These are phyloP conservation scores for Metschnikowia lochheadii DNA, from an alignment of 805 yeast species.

Conservation along the genomic window DNA sequence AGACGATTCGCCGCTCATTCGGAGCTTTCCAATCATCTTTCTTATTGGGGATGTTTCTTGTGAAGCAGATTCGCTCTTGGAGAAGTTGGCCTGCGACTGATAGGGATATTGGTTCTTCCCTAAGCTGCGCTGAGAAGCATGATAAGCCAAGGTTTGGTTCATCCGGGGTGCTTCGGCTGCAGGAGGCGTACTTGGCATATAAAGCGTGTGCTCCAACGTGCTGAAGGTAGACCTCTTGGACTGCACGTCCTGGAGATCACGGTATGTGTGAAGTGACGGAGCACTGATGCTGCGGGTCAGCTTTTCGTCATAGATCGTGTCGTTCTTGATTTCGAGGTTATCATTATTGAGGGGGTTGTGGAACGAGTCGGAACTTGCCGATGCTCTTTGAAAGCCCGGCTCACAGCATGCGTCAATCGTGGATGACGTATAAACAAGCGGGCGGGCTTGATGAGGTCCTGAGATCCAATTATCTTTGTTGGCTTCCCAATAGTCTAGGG, in stretches of 20 bases:
- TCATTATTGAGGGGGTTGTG: background rate
- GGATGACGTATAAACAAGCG: slow-evolving; percentile 26
- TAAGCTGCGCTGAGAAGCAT: background rate
- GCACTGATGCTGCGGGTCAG: slow-evolving; percentile 27
- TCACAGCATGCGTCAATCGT: background rate
- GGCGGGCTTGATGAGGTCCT: slow-evolving; percentile 20
- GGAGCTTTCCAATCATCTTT: slow-evolving; percentile 19
- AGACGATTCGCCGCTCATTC: slow-evolving; percentile 22
- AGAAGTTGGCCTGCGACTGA: background rate
- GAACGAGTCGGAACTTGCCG: background rate
- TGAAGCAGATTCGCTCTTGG: slow-evolving; percentile 7
- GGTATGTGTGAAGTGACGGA: slow-evolving; percentile 39
- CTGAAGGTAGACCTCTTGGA: slow-evolving; percentile 8
- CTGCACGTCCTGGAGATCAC: slow-evolving; percentile 15
- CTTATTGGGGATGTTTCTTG: slow-evolving; percentile 30
- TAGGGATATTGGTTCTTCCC: slow-evolving; percentile 1
- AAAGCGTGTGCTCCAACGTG: slow-evolving; percentile 12
- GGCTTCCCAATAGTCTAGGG: slow-evolving; percentile 32
- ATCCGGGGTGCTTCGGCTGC: background rate
- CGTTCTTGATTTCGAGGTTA: background rate
- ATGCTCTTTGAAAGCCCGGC: background rate
- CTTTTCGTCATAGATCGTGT: slow-evolving; percentile 10
- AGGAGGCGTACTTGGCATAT: slow-evolving; percentile 14
- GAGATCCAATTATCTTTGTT: slow-evolving; percentile 24
- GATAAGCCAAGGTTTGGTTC: slow-evolving; percentile 1